These are phyloP conservation scores for Oryza australiensis DNA, from an alignment of 176 grass and related monocot species.

Conservation along the genomic window DNA sequence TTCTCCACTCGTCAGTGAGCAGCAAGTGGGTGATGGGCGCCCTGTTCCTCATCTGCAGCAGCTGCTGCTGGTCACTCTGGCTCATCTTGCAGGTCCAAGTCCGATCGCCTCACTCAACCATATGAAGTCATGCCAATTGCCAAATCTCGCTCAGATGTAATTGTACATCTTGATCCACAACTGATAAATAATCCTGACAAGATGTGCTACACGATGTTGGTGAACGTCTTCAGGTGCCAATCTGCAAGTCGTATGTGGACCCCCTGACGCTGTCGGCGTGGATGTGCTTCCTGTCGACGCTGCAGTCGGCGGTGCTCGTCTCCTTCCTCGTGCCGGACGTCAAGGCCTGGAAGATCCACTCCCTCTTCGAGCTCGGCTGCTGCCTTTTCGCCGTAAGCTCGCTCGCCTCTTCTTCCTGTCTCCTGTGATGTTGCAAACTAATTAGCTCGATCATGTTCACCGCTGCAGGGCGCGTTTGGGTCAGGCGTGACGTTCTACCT, in stretches of 20 bases:
- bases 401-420: background rate
- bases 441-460: background rate
- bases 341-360: conserved; percentile 50
- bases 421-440: background rate
- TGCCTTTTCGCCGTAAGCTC: conserved; percentile 56
- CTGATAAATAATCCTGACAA: too few species aligned
- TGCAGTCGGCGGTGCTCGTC: conserved; percentile 44
- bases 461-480: conserved; percentile 50
- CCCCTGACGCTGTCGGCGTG: conserved; percentile 61
- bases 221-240: conserved; percentile 39
- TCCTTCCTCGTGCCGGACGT: conserved; percentile 40
- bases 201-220: too few species aligned
- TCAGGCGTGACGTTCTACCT: conserved; percentile 71
- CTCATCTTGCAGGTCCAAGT: conserved; percentile 61
- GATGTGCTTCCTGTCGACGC: conserved; percentile 65
- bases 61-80: conserved; percentile 74
- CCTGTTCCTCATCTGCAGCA: conserved; percentile 51
- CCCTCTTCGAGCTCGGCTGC: conserved; percentile 41
- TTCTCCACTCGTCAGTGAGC: background rate
- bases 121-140: background rate
- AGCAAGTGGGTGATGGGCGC: conserved; percentile 45
- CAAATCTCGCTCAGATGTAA: background rate
- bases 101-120: background rate
- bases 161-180: too few species aligned
- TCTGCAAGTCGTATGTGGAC: conserved; percentile 67